Percentiles rank a stretch among this genome's conserved stretches.
Conservation (phyloP, 1,139 yeast genomes). For the Taphrina flavorubra region DNA sequence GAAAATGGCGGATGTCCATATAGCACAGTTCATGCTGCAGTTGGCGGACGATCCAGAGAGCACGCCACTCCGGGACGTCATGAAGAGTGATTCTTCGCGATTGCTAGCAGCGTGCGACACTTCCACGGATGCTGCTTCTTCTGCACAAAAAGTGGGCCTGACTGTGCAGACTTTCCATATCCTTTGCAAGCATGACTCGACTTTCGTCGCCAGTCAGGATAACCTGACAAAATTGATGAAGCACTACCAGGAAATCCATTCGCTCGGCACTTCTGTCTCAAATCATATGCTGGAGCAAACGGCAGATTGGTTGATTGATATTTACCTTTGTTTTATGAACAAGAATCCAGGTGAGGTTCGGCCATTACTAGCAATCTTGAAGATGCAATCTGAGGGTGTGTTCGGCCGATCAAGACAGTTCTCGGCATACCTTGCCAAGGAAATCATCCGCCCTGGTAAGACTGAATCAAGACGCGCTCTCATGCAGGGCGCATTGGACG, state of each 20-base stretch:
- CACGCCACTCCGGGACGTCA: conserved; percentile 36
- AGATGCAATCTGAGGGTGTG: background rate
- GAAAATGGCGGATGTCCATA: conserved; percentile 68
- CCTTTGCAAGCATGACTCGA: conserved; percentile 7
- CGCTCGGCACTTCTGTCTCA: background rate
- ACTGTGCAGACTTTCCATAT: conserved; percentile 3
- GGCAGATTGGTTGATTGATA: conserved; percentile 6
- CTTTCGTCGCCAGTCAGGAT: conserved; percentile 2
- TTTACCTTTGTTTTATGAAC: conserved; percentile 8
- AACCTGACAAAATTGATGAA: conserved; percentile 10
- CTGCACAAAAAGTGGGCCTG: conserved; percentile 5
- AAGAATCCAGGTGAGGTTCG: background rate
- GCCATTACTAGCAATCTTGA: conserved; percentile 6
- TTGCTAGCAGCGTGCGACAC: conserved; percentile 3
- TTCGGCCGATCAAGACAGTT: conserved; percentile 4
- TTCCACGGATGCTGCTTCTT: background rate
- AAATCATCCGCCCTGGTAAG: background rate
- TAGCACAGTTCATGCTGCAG: conserved; percentile 63
- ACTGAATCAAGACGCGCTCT: background rate
- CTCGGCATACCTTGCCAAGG: background rate
- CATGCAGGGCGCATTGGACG: background rate
- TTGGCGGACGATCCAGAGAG: conserved; percentile 44
- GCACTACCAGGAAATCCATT: conserved; percentile 3
- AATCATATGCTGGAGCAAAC: background rate
- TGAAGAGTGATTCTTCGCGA: conserved; percentile 5